phyloP scores from a whole-genome alignment of 306 rosid species.

The Castanea crenata region DNA sequence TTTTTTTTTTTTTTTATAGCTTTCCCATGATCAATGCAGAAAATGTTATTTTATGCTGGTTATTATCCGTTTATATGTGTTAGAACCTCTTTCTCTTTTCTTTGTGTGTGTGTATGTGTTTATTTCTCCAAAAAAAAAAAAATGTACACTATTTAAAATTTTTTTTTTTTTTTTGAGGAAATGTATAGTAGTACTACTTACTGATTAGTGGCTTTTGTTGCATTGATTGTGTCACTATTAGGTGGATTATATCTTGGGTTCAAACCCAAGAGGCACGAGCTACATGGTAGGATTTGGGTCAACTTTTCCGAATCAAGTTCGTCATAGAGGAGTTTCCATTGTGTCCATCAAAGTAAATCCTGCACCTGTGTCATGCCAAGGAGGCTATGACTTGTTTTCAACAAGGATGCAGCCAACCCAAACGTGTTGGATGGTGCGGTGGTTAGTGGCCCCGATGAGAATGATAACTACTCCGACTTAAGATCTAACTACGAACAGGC shows the following conservation, averaged over 20 bases:
- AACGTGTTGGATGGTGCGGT: slow-evolving; percentile 55
- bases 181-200: not conserved
- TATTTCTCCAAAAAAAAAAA: too few species aligned
- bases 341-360: slow-evolving; percentile 36
- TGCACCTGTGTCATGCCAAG: slow-evolving; percentile 40
- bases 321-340: slow-evolving; percentile 76
- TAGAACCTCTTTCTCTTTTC: too few species aligned
- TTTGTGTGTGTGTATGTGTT: too few species aligned
- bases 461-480: slow-evolving; percentile 32
- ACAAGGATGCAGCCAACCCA: slow-evolving; percentile 45
- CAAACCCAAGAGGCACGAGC: slow-evolving; percentile 47
- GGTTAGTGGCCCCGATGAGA: slow-evolving; percentile 39
- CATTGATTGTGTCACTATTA: not conserved
- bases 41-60: too few species aligned
- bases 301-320: slow-evolving; percentile 41
- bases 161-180: too few species aligned
- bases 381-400: slow-evolving; percentile 35
- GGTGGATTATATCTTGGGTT: slow-evolving; percentile 65
- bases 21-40: too few species aligned
- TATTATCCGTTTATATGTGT: too few species aligned
- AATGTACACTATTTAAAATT: too few species aligned
- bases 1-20: too few species aligned
- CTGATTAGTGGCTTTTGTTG: not conserved
- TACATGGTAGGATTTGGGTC: slow-evolving; percentile 73
- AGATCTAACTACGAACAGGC: slow-evolving; percentile 40